phyloP scores from a whole-genome alignment of 495 filamentous ascomycete species.

The Lindgomyces ingoldianus region DNA sequence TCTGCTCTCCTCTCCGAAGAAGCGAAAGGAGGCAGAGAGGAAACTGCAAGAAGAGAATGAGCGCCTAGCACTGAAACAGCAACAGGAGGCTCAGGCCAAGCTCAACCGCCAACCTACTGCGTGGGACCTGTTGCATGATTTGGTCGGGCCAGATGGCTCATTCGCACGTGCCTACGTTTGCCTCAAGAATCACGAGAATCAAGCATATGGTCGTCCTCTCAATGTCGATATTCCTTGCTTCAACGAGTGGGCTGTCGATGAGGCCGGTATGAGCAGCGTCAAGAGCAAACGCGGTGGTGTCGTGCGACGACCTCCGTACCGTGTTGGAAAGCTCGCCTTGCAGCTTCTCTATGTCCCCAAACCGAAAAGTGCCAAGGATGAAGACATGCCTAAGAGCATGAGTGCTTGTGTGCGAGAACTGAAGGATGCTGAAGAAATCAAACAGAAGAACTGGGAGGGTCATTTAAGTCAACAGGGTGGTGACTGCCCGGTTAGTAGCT shows the following conservation, averaged over 20 bases:
- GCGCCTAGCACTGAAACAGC: conserved; percentile 59
- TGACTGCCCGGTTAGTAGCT: conserved; percentile 85
- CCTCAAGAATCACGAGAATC: conserved; percentile 84
- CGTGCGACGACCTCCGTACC: conserved; percentile 80
- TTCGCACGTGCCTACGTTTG: conserved; percentile 92
- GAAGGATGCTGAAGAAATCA: conserved; percentile 76
- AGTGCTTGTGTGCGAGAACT: conserved; percentile 89
- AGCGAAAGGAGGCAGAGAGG: conserved; percentile 88
- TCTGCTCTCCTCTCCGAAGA: conserved; percentile 91
- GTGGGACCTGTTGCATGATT: conserved; percentile 83
- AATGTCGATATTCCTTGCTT: conserved; percentile 87
- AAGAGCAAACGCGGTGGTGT: conserved; percentile 78
- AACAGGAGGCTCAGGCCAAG: conserved; percentile 66
- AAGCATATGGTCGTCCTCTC: conserved; percentile 82
- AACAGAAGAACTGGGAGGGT: conserved; percentile 77
- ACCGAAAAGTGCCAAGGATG: conserved; percentile 82
- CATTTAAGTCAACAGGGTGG: conserved; percentile 93
- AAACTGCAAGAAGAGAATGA: conserved; percentile 76
- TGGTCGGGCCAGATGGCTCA: conserved; percentile 86
- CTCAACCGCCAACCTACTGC: conserved; percentile 60
- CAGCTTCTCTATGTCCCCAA: conserved; percentile 93
- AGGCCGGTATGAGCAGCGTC: conserved; percentile 67
- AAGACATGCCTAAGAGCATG: conserved; percentile 99
- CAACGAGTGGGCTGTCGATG: conserved; percentile 96
- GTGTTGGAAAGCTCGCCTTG: conserved; percentile 88